Evolutionary conservation across 2,329 filamentous ascomycete genomes (phyloP), one percentile per base, ranked within the genome.

Genomic region (Bipolaris bicolor): DNA sequence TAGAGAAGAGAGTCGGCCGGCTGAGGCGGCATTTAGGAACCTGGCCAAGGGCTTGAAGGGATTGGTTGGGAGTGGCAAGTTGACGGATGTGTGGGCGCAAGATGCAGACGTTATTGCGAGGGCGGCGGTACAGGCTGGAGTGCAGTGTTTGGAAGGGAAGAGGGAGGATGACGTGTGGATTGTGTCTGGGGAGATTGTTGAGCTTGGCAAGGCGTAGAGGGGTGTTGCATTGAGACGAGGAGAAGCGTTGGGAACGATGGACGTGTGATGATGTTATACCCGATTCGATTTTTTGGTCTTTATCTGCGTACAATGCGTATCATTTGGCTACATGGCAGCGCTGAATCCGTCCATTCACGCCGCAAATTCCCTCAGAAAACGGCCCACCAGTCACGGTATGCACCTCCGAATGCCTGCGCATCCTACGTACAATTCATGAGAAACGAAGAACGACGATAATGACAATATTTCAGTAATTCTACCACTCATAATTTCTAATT

Each of bases 31-130:
- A 5, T 5, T 88, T 1, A 80, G 85, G 64, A 79, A 77, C 41
- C 22, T 90, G 37, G 84, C 89, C 1, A 80, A 78, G 3, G 80
- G 49, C 26, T 18, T 52, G 20, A 44, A 26, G 3, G 79, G 75
- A 6, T 60, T 77, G 29, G 46, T 11, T 6, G 34, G 33, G 22
- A 70, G 65, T 31, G 65, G 65, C 1, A 64, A 67, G 46, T 65
- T 87, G 60, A 86, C 87, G 78, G 87, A 96, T 70, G 77, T 74
- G 6, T 83, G 90, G 76, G 90, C 86, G 1, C 90, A 95, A 78
- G 90, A 95, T 49, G 87, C 85, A 5, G 84, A 88, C 54, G 84
- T 89, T 33, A 91, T 96, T 76, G 90, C 81, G 2, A 82, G 82
- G 61, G 89, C 89, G 11, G 88, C 88, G 3, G 84, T 90, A 2